Evolutionary conservation across 495 filamentous ascomycete species (phyloP).

Genomic region (Neurospora tetrasperma): DNA sequence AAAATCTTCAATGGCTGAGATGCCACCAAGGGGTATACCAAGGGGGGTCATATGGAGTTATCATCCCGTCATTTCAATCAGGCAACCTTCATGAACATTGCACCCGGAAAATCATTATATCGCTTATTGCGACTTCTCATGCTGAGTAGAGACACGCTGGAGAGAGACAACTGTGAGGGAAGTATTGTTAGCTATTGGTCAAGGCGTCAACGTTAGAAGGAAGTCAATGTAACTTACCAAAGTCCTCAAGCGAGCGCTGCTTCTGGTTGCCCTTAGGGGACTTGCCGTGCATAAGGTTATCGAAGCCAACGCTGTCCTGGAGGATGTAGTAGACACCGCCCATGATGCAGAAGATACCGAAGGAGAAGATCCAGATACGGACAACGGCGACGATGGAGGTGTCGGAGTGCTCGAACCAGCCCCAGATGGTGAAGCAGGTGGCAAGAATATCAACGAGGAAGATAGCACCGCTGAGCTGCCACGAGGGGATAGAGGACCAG

Average conservation of each 20-base stretch:
- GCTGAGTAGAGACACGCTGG: constrained; percentile 74
- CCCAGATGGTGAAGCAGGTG: constrained; percentile 74
- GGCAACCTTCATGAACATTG: constrained; percentile 7
- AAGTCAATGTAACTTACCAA: constrained; percentile 39
- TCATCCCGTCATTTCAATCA: constrained; percentile 9
- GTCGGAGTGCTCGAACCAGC: constrained; percentile 56
- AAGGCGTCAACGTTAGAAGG: background rate
- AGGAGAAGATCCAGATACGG: constrained; percentile 82
- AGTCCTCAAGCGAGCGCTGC: constrained; percentile 74
- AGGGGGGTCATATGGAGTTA: constrained; percentile 6
- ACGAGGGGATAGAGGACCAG: constrained; percentile 76
- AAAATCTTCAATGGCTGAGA: constrained; percentile 14
- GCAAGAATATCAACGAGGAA: constrained; percentile 71
- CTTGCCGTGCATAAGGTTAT: constrained; percentile 89
- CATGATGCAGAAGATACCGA: constrained; percentile 60
- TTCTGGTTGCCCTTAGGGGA: constrained; percentile 61
- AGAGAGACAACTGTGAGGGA: constrained; percentile 54
- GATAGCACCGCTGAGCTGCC: constrained; percentile 68
- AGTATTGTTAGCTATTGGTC: constrained; percentile 21
- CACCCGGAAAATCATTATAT: constrained; percentile 5
- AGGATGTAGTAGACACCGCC: constrained; percentile 62
- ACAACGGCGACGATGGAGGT: constrained; percentile 70
- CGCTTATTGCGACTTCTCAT: constrained; percentile 62
- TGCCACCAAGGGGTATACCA: constrained; percentile 11
- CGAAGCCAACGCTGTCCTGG: constrained; percentile 64